Base-by-base conservation (phyloP, 2,329 filamentous ascomycete genomes). In the Fusarium graminum region DNA sequence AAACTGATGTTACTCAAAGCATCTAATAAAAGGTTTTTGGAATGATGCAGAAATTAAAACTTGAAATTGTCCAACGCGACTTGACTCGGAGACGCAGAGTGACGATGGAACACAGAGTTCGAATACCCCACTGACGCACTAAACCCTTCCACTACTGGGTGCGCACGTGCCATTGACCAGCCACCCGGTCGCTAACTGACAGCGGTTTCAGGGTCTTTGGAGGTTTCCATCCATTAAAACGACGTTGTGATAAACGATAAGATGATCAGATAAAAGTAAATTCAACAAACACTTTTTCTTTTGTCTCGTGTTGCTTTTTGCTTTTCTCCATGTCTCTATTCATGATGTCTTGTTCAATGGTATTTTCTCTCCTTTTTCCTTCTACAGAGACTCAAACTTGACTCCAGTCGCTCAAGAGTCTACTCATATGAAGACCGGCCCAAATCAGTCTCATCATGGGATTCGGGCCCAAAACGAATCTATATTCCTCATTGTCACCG, bases 71-170 rank as follows among this genome's bases (percentile, higher is more conserved):
- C 39, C 41, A 52, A 61, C 52, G 62, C 50, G 65, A 59, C 54
- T 22, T 25, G 52, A 43, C 46, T 45, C 56, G 44, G 50, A 36
- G 63, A 61, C 59, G 63, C 59, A 45, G 56, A 69, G 66, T 67
- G 70, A 69, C 63, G 68, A 64, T 55, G 56, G 38, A 67, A 52
- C 59, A 63, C 63, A 69, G 68, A 70, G 66, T 66, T 66, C 57
- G 34, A 36, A 30, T 67, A 53, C 68, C 68, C 69, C 69, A 67
- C 68, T 53, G 39, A 40, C 55, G 54, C 60, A 68, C 63, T 45
- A 57, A 63, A 61, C 63, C 68, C 40, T 59, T 56, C 43, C 45
- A 39, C 36, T 66, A 50, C 63, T 58, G 45, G 63, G 62, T 26
- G 60, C 39, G 70, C 70, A 72, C 70, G 70, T 68, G 68, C 70